phyloP scores from a whole-genome alignment of 2,329 filamentous ascomycete species.

The Rhytidhysteron rufulum region DNA sequence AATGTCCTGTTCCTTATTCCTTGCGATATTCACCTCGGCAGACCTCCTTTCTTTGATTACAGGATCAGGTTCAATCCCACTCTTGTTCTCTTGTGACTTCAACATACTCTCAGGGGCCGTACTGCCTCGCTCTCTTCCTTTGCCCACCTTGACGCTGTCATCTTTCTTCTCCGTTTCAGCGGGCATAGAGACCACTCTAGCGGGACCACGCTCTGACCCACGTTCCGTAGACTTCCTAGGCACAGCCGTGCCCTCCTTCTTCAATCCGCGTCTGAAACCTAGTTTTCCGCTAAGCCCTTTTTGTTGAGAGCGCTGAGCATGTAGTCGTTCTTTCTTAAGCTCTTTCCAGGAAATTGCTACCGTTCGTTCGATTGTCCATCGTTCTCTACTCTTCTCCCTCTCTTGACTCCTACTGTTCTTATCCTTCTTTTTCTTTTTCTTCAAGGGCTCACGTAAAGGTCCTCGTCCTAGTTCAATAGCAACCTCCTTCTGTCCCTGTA shows the following conservation, averaged over 20 bases:
- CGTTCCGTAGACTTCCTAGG: background rate
- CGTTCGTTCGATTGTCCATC: background rate
- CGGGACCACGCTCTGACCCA: background rate
- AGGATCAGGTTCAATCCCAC: too few species aligned
- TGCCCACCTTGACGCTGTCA: background rate
- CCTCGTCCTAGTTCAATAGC: conserved; percentile 14
- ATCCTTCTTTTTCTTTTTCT: background rate
- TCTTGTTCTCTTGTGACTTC: background rate
- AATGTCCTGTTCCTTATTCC: background rate
- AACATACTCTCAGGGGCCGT: background rate
- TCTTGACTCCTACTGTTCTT: background rate
- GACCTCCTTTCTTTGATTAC: too few species aligned
- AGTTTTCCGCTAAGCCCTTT: too few species aligned
- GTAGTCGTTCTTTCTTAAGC: background rate
- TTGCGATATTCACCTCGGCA: too few species aligned
- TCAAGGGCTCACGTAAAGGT: background rate
- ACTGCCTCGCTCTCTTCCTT: background rate
- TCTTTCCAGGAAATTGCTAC: background rate
- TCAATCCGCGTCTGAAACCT: too few species aligned
- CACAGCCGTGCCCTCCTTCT: background rate
- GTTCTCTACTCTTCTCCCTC: background rate
- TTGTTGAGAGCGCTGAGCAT: too few species aligned
- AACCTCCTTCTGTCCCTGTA: conserved; percentile 47
- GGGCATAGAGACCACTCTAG: too few species aligned
- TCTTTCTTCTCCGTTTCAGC: background rate